Percentiles rank a stretch among this genome's conserved stretches.
phyloP scores from a whole-genome alignment of 2,329 filamentous ascomycete species.

The Lachnellula occidentalis region DNA sequence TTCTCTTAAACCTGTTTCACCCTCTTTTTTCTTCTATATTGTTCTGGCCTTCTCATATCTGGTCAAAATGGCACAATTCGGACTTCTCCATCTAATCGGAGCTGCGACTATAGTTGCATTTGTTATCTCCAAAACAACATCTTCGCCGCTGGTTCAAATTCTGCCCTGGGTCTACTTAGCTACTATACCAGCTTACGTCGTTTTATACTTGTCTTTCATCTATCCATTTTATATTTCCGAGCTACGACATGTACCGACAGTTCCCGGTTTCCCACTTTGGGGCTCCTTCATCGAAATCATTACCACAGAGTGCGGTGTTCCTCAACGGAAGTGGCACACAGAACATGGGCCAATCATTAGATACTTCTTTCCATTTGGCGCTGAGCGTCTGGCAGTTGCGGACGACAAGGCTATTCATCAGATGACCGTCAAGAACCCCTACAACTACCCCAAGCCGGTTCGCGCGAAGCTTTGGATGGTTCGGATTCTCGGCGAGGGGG shows the following conservation, averaged over 20 bases:
- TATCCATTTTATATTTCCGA: slow-evolving; percentile 40
- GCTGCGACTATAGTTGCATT: slow-evolving; percentile 10
- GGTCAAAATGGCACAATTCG: slow-evolving; percentile 7
- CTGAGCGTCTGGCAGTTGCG: slow-evolving; percentile 39
- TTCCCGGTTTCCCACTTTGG: slow-evolving; percentile 38
- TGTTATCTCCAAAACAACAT: slow-evolving; percentile 16
- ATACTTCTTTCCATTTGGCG: slow-evolving; percentile 42
- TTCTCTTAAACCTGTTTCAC: no score
- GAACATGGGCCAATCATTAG: slow-evolving; percentile 38
- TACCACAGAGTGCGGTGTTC: slow-evolving; percentile 36
- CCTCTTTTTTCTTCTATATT: neutral
- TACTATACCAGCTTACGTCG: slow-evolving; percentile 27
- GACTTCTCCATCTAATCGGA: slow-evolving; percentile 9
- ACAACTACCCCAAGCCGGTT: slow-evolving; percentile 61
- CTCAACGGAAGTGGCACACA: slow-evolving; percentile 39
- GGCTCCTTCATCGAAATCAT: slow-evolving; percentile 40
- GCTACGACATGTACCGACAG: slow-evolving; percentile 39
- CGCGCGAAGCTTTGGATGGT: slow-evolving; percentile 50
- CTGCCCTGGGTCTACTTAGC: slow-evolving; percentile 15
- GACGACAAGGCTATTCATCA: slow-evolving; percentile 40
- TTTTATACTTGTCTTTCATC: slow-evolving; percentile 34
- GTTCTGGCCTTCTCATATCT: neutral
- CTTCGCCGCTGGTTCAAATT: slow-evolving; percentile 9
- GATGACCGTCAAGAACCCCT: slow-evolving; percentile 48
- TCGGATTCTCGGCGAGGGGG: slow-evolving; percentile 62